A percentile compares a stretch with the other conserved stretches of the same genome.
Evolutionary conservation across 2,329 filamentous ascomycete species (phyloP).

Genomic region (Paramyrothecium roridum): DNA sequence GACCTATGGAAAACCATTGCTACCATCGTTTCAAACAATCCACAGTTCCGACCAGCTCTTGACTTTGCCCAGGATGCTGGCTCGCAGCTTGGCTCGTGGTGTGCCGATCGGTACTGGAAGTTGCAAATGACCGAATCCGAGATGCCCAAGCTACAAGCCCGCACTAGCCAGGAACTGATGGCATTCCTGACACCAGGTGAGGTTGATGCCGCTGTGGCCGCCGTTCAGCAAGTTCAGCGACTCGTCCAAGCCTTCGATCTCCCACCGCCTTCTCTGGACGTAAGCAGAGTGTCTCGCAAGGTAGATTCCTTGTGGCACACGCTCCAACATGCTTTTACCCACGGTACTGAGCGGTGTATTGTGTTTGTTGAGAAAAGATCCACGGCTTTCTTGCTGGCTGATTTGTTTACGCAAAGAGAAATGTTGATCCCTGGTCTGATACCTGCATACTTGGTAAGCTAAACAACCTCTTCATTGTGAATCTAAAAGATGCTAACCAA

Average conservation of each 20-base stretch:
- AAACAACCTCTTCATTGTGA: background rate
- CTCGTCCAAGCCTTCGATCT: constrained; percentile 53
- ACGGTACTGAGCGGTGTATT: constrained; percentile 60
- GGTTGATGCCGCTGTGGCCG: constrained; percentile 51
- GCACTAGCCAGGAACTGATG: constrained; percentile 38
- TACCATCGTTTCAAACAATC: constrained; percentile 34
- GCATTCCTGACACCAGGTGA: constrained; percentile 31
- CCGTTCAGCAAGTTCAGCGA: constrained; percentile 56
- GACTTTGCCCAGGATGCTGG: constrained; percentile 56
- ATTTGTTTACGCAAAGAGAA: constrained; percentile 57
- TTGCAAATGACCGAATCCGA: constrained; percentile 64
- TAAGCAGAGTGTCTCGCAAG: constrained; percentile 65
- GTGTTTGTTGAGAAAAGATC: constrained; percentile 80
- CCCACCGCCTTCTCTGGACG: constrained; percentile 20
- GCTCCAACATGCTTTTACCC: constrained; percentile 62
- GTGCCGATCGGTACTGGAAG: constrained; percentile 77
- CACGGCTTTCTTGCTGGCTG: constrained; percentile 70
- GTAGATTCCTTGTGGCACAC: constrained; percentile 59
- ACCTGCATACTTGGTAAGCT: constrained; percentile 58
- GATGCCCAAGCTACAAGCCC: constrained; percentile 56
- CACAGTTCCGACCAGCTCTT: constrained; percentile 54
- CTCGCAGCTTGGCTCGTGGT: constrained; percentile 75
- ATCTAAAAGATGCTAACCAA: background rate
- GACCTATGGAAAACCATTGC: constrained; percentile 58
- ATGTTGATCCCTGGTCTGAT: constrained; percentile 58